Percentiles rank a stretch among this genome's conserved stretches.
phyloP scores from a whole-genome alignment of 129 eudicot species.

The Flaveria trinervia region DNA sequence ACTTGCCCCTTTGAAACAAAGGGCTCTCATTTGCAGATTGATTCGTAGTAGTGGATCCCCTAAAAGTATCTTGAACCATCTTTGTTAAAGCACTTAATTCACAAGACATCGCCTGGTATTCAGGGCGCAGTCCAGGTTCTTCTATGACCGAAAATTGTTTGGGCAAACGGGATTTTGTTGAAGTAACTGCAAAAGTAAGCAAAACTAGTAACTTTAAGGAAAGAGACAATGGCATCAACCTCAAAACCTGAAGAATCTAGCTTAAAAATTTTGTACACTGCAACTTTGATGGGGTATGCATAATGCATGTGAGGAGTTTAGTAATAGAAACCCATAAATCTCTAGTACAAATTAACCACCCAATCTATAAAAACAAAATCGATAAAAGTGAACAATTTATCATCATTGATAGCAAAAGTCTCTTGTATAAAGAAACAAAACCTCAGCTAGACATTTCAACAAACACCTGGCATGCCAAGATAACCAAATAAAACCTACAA shows the following conservation, averaged over 20 bases:
- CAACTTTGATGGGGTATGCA: background rate
- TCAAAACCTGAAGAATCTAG: background rate
- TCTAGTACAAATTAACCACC: background rate
- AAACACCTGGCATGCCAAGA: constrained; percentile 10
- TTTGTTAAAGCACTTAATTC: constrained; percentile 62
- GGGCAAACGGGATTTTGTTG: constrained; percentile 47
- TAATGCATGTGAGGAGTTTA: background rate
- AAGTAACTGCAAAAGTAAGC: constrained; percentile 32
- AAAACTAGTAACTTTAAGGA: background rate
- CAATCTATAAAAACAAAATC: background rate
- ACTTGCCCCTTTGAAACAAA: constrained; percentile 76
- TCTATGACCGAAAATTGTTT: constrained; percentile 37
- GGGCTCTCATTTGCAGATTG: constrained; percentile 38
- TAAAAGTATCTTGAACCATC: constrained; percentile 53
- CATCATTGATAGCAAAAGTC: background rate
- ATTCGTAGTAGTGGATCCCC: constrained; percentile 29
- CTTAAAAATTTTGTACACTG: background rate
- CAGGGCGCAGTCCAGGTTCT: constrained; percentile 51
- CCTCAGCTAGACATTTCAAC: constrained; percentile 21
- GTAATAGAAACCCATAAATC: background rate
- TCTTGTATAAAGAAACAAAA: background rate
- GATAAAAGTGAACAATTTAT: background rate
- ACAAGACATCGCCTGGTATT: constrained; percentile 62
- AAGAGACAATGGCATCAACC: background rate
- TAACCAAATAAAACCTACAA: background rate